Conservation (phyloP, 768 basidiomycete genomes). For the Boletus sp. region DNA sequence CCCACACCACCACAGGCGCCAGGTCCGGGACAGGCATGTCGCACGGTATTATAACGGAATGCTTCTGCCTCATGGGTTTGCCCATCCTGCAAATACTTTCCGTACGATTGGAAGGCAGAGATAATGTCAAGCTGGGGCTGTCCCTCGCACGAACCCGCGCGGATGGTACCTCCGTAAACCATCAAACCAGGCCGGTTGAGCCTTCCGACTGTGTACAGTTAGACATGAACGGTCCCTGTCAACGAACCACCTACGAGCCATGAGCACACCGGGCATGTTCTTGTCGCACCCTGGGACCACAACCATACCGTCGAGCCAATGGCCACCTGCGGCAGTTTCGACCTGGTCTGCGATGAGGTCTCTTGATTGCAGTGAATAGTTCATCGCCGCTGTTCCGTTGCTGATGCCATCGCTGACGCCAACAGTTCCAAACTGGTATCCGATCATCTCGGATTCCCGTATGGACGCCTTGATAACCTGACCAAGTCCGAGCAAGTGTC, state of each 20-base stretch:
- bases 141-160: conserved; percentile 88
- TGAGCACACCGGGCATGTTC: conserved; percentile 99
- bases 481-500: conserved; percentile 86
- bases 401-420: conserved; percentile 99
- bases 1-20: conserved; percentile 97
- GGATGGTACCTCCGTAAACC: conserved; percentile 97
- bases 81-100: conserved; percentile 90
- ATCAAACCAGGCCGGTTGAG: conserved; percentile 95
- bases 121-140: conserved; percentile 90
- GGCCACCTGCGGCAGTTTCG: conserved; percentile 93
- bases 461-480: conserved; percentile 85
- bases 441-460: conserved; percentile 66
- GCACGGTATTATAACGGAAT: conserved; percentile 81
- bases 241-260: conserved; percentile 70
- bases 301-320: conserved; percentile 98
- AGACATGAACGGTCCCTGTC: background rate
- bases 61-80: conserved; percentile 79
- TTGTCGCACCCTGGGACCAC: conserved; percentile 98
- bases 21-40: conserved; percentile 94
- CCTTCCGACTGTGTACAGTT: conserved; percentile 66
- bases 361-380: conserved; percentile 93
- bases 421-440: conserved; percentile 96
- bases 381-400: conserved; percentile 95
- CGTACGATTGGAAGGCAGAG: conserved; percentile 97
- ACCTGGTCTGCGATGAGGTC: conserved; percentile 98